These are phyloP conservation scores for Psilocybe subaeruginosa DNA, from an alignment of 768 basidiomycete genomes.

Conservation along the genomic window DNA sequence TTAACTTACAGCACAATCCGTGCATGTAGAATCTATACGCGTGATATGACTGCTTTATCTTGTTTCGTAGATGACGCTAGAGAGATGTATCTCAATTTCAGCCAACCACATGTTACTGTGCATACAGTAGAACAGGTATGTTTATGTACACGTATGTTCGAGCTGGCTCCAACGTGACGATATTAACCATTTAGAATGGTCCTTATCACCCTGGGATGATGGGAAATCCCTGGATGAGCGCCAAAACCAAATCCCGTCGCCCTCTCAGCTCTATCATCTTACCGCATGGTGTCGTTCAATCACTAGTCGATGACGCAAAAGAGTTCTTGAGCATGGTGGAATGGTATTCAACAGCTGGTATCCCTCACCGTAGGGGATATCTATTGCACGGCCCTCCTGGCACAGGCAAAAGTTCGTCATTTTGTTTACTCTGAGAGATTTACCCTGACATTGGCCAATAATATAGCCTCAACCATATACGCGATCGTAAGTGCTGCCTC, in stretches of 20 bases:
- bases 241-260: constrained; percentile 49
- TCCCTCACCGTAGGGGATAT: constrained; percentile 60
- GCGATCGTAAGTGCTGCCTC: constrained; percentile 38
- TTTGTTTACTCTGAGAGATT: neutral
- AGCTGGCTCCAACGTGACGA: neutral
- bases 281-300: constrained; percentile 44
- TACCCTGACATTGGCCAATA: neutral
- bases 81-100: constrained; percentile 38
- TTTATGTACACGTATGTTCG: neutral
- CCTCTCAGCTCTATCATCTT: constrained; percentile 57
- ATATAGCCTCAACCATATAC: constrained; percentile 52
- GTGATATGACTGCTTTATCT: constrained; percentile 40
- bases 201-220: constrained; percentile 17
- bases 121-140: constrained; percentile 36
- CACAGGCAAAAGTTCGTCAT: constrained; percentile 55
- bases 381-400: constrained; percentile 61
- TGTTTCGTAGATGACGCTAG: constrained; percentile 44
- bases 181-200: constrained; percentile 38
- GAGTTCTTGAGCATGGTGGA: constrained; percentile 56
- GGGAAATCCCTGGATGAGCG: constrained; percentile 41
- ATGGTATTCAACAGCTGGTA: constrained; percentile 60
- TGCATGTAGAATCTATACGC: constrained; percentile 43
- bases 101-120: constrained; percentile 42
- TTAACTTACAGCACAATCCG: too few relatives aligned
- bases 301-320: constrained; percentile 48